phyloP scores from a whole-genome alignment of 139 green algal genomes.

The Haematococcus lacustris region DNA sequence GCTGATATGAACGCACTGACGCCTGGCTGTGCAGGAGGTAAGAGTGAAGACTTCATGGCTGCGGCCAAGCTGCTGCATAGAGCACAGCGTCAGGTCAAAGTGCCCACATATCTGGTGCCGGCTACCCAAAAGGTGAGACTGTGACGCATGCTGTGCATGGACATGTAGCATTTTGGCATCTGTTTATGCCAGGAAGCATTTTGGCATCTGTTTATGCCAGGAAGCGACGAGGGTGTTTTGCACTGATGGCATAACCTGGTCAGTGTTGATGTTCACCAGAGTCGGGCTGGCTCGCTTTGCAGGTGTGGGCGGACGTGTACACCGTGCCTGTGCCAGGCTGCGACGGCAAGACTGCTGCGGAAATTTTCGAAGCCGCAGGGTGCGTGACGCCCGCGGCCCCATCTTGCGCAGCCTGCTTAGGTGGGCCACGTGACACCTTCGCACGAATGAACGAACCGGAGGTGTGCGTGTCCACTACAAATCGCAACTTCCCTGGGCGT shows the following conservation, averaged over 20 bases:
- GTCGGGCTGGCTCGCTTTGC: neutral
- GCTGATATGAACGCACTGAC: neutral
- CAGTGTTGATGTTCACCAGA: neutral
- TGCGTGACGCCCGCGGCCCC: slow-evolving; percentile 81
- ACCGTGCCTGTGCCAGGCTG: slow-evolving; percentile 81
- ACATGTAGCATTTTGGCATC: neutral
- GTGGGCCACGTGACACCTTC: slow-evolving; percentile 89
- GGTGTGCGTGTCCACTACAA: slow-evolving; percentile 92
- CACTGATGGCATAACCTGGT: neutral
- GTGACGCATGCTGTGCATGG: neutral
- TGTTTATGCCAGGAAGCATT: too few relatives aligned
- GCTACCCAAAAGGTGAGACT: slow-evolving; percentile 84
- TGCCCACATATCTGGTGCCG: slow-evolving; percentile 92
- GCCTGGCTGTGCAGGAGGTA: slow-evolving; percentile 57
- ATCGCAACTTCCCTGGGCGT: slow-evolving; percentile 93
- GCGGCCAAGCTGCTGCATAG: slow-evolving; percentile 84
- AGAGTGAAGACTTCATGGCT: slow-evolving; percentile 91
- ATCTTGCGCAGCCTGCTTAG: slow-evolving; percentile 87
- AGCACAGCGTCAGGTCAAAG: slow-evolving; percentile 75
- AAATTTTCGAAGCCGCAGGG: slow-evolving; percentile 90
- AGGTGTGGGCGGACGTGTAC: slow-evolving; percentile 94
- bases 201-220: neutral
- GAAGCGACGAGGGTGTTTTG: neutral
- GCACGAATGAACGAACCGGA: slow-evolving; percentile 92
- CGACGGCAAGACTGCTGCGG: slow-evolving; percentile 84